Base-by-base conservation (phyloP, 2,329 filamentous ascomycete species). In the Ceratocystis destructans region DNA sequence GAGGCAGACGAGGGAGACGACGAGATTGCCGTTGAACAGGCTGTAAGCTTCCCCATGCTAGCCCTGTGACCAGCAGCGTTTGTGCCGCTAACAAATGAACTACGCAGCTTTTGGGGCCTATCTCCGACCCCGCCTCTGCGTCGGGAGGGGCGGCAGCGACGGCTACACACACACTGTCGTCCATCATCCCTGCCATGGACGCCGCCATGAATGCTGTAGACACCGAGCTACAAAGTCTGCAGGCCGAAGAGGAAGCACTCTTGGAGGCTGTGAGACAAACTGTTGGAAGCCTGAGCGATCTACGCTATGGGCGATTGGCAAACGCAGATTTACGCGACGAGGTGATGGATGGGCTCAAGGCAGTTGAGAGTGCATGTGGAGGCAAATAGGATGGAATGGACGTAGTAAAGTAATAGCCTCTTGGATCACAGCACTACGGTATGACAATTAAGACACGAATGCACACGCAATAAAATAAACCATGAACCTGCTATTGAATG, bases 281-380 rank as follows among this genome's bases (percentile, higher is more conserved):
- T 0, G 82, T 94, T 17, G 87, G 87, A 41, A 84, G 83, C 61
- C 77, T 96, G 73, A 95, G 90, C 74, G 89, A 95, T 75, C 79
- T 96, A 66, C 85, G 89, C 59, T 93, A 94, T 72, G 90, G 91
- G 46, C 86, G 85, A 66, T 82, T 94, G 67, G 80, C 83, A 45
- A 87, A 88, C 69, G 74, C 79, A 25, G 79, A 84, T 68, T 76
- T 92, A 41, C 79, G 79, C 31, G 80, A 84, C 61, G 86, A 91
- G 70, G 82, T 90, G 37, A 76, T 90, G 20, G 82, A 86, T 61
- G 86, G 86, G 5, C 77, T 94, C 45, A 77, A 79, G 69, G 80
- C 81, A 69, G 77, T 90, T 44, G 64, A 66, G 22, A 41, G 57
- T 25, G 62, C 61, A 37, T 70, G 69, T 33, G 61, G 63, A 41